Conservation (phyloP, 768 basidiomycete genomes). For the Naematelia aurantialba region DNA sequence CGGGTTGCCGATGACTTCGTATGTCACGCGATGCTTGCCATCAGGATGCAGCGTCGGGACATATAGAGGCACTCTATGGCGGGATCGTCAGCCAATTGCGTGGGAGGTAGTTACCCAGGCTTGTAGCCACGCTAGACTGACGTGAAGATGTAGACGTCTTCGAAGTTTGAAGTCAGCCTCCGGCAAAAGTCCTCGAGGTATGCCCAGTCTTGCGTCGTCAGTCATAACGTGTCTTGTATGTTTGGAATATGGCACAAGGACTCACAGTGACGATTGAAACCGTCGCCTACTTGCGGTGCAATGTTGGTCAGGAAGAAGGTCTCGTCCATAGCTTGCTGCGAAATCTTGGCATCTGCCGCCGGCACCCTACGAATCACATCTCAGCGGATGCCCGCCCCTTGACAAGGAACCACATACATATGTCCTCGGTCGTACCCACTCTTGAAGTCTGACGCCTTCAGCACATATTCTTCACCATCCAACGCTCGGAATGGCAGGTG, state of each 20-base stretch:
- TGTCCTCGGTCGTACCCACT: conserved; percentile 96
- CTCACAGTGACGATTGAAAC: conserved; percentile 95
- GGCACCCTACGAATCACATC: conserved; percentile 67
- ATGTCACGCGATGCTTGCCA: conserved; percentile 92
- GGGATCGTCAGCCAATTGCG: conserved; percentile 3
- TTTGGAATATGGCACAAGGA: conserved; percentile 10
- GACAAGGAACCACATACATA: conserved; percentile 72
- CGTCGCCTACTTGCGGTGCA: conserved; percentile 94
- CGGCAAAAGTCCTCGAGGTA: conserved; percentile 96
- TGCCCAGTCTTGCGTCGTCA: conserved; percentile 76
- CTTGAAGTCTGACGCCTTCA: conserved; percentile 58
- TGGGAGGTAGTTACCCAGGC: neutral
- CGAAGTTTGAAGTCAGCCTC: conserved; percentile 74
- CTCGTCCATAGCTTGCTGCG: conserved; percentile 92
- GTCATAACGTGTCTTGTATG: neutral
- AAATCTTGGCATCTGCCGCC: conserved; percentile 89
- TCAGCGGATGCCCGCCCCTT: neutral
- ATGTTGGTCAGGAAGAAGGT: conserved; percentile 94
- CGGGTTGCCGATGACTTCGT: conserved; percentile 92
- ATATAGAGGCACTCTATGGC: conserved; percentile 76
- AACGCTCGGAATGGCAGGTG: no score
- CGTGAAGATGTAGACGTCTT: conserved; percentile 97
- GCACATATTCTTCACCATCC: no score
- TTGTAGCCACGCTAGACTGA: conserved; percentile 20
- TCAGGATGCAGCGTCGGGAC: conserved; percentile 78